Conservation (phyloP, 2,329 filamentous ascomycete species). For the Stachybotrys echinatus region DNA sequence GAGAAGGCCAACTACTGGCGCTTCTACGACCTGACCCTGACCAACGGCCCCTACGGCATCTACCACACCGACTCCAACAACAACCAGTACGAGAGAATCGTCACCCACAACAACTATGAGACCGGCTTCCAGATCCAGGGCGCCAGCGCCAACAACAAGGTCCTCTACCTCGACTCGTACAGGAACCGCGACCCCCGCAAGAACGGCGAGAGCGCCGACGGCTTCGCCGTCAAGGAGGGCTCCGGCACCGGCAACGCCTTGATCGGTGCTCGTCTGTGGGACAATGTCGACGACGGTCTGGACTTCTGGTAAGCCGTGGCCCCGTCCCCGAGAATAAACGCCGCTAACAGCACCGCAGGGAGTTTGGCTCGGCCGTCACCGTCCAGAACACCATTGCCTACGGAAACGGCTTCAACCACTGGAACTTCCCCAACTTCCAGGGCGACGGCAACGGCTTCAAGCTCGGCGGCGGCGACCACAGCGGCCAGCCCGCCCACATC, state of each 20-base stretch:
- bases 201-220: slow-evolving; percentile 46
- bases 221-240: slow-evolving; percentile 42
- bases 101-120: slow-evolving; percentile 33
- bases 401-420: slow-evolving; percentile 41
- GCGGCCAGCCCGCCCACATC: slow-evolving; percentile 32
- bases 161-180: slow-evolving; percentile 38
- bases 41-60: slow-evolving; percentile 31
- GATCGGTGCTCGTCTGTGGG: slow-evolving; percentile 39
- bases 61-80: slow-evolving; percentile 28
- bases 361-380: slow-evolving; percentile 35
- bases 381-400: slow-evolving; percentile 38
- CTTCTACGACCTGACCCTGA: slow-evolving; percentile 32
- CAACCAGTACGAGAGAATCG: slow-evolving; percentile 29
- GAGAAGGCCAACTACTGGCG: slow-evolving; percentile 38
- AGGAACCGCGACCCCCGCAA: slow-evolving; percentile 41
- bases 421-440: slow-evolving; percentile 34
- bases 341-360: slow-evolving; percentile 5
- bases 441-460: slow-evolving; percentile 46
- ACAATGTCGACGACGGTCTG: slow-evolving; percentile 44
- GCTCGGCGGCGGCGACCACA: slow-evolving; percentile 31
- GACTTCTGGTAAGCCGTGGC: slow-evolving; percentile 14
- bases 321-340: not conserved
- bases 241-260: slow-evolving; percentile 38
- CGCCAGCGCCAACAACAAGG: slow-evolving; percentile 26
- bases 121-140: slow-evolving; percentile 30